phyloP scores from a whole-genome alignment of 2,329 filamentous ascomycete genomes.

The Penicillium fuscoglaucum region DNA sequence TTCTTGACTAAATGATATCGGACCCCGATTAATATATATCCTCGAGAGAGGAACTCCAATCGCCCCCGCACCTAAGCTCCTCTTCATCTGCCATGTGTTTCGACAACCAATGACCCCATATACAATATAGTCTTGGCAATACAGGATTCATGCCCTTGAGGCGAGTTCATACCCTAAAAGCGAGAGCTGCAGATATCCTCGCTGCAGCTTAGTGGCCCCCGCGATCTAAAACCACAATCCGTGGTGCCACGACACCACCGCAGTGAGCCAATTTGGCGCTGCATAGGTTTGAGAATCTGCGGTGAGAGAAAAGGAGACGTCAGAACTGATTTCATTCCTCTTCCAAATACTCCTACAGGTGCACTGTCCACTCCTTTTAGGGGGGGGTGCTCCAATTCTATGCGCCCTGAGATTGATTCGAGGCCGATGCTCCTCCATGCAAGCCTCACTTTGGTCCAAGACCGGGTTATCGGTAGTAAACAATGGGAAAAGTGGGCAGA shows the following conservation, averaged over 20 bases:
- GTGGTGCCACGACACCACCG: constrained; percentile 40
- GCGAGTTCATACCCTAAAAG: constrained; percentile 15
- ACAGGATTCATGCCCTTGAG: background rate
- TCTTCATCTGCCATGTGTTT: constrained; percentile 21
- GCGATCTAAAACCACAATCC: constrained; percentile 18
- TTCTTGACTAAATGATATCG: background rate
- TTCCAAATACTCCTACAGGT: background rate
- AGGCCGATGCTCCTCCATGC: constrained; percentile 11
- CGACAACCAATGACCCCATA: constrained; percentile 2
- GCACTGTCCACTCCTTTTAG: background rate
- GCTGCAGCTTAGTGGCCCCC: constrained; percentile 23
- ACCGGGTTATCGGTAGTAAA: constrained; percentile 4
- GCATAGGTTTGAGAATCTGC: constrained; percentile 25
- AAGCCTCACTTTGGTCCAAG: constrained; percentile 26
- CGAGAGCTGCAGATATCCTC: constrained; percentile 20
- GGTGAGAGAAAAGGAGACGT: constrained; percentile 17
- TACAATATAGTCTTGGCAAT: constrained; percentile 4
- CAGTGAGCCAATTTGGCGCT: constrained; percentile 28
- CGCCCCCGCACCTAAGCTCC: background rate
- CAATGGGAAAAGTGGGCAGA: background rate
- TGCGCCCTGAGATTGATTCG: constrained; percentile 13
- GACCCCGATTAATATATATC: background rate
- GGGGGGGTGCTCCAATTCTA: background rate
- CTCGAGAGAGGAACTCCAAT: background rate
- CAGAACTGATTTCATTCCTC: background rate